Evolutionary conservation across 805 yeast species (phyloP).

Genomic region (Clavispora phyllophila): DNA sequence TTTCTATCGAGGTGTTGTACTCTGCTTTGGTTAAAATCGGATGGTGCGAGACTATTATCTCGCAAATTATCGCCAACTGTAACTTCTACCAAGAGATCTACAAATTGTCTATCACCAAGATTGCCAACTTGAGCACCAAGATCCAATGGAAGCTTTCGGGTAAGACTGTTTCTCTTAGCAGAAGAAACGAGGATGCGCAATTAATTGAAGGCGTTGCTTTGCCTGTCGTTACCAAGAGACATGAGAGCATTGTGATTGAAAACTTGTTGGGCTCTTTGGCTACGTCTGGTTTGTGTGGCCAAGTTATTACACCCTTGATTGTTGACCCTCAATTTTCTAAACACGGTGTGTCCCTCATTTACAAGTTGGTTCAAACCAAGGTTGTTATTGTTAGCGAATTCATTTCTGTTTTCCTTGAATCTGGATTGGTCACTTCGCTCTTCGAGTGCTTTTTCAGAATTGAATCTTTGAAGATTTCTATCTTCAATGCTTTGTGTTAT

Average conservation of each 20-base stretch:
- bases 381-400: constrained; percentile 25
- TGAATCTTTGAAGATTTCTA: constrained; percentile 34
- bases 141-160: constrained; percentile 23
- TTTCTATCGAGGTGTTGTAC: constrained; percentile 33
- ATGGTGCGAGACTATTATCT: constrained; percentile 32
- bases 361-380: constrained; percentile 23
- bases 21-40: constrained; percentile 39
- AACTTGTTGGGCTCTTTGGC: constrained; percentile 40
- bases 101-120: constrained; percentile 28
- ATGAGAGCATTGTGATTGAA: constrained; percentile 17
- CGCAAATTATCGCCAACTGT: constrained; percentile 34
- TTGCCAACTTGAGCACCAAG: constrained; percentile 25
- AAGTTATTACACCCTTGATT: constrained; percentile 34
- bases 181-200: constrained; percentile 11
- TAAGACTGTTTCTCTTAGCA: constrained; percentile 15
- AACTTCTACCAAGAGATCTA: constrained; percentile 35
- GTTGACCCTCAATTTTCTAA: constrained; percentile 32
- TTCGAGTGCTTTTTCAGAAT: constrained; percentile 35
- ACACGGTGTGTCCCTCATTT: constrained; percentile 35
- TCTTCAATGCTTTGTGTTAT: constrained; percentile 40
- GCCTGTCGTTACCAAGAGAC: constrained; percentile 7
- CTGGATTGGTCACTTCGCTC: constrained; percentile 35
- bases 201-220: constrained; percentile 2
- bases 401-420: constrained; percentile 25
- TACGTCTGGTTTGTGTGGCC: constrained; percentile 37